These are phyloP conservation scores for Dillenia turbinata DNA, from an alignment of 164 flowering plant genomes.

Conservation along the genomic window DNA sequence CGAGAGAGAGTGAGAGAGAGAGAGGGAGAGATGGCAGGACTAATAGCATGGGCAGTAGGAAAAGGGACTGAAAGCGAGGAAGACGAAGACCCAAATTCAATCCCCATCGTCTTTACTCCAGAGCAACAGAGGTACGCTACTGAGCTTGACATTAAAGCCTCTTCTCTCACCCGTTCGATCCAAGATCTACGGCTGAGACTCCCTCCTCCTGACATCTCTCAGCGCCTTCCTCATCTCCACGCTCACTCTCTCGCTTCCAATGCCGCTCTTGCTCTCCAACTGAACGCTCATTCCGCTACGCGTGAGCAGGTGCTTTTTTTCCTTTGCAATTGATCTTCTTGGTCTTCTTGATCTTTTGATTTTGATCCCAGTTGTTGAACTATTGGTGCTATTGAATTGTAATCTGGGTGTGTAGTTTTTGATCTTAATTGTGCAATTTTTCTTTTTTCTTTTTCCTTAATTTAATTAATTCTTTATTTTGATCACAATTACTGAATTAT, in stretches of 20 bases:
- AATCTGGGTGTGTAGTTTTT: too few species aligned
- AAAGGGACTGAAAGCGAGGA: constrained; percentile 35
- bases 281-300: constrained; percentile 77
- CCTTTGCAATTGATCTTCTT: background rate
- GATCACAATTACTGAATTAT: too few species aligned
- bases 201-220: constrained; percentile 83
- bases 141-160: constrained; percentile 53
- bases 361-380: background rate
- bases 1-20: background rate
- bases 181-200: constrained; percentile 80
- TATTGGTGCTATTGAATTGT: too few species aligned
- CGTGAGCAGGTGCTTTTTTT: constrained; percentile 53
- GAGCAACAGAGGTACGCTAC: constrained; percentile 58
- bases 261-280: constrained; percentile 76
- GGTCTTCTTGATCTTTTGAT: background rate
- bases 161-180: constrained; percentile 65
- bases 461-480: too few species aligned
- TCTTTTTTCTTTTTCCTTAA: too few species aligned
- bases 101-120: constrained; percentile 38
- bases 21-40: constrained; percentile 64
- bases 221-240: constrained; percentile 88
- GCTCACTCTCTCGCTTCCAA: constrained; percentile 93
- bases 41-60: constrained; percentile 94
- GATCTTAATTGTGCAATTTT: too few species aligned
- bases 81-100: constrained; percentile 20